These are phyloP conservation scores for Hibiscus trionum DNA, from an alignment of 345 rosid species.

Conservation along the genomic window DNA sequence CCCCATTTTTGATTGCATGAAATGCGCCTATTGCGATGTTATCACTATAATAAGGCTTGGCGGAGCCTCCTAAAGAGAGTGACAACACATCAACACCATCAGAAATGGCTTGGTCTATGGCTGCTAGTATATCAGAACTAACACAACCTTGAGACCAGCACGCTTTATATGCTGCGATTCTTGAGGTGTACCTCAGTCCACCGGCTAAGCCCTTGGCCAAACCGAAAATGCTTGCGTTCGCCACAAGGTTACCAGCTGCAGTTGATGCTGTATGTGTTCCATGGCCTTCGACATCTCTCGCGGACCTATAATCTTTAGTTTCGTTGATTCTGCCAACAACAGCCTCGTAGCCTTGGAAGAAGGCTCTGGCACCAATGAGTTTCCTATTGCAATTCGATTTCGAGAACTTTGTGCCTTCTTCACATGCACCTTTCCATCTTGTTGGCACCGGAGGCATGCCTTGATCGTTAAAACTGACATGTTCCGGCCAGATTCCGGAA, in stretches of 20 bases:
- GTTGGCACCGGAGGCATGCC: slow-evolving; percentile 38
- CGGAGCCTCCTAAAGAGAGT: slow-evolving; percentile 14
- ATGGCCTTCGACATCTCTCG: slow-evolving; percentile 20
- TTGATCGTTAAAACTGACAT: slow-evolving; percentile 36
- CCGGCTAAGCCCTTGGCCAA: slow-evolving; percentile 15
- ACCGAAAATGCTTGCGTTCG: slow-evolving; percentile 16
- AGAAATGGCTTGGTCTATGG: slow-evolving; percentile 28
- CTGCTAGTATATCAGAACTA: slow-evolving; percentile 23
- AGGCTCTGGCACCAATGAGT: slow-evolving; percentile 54
- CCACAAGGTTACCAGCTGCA: slow-evolving; percentile 19
- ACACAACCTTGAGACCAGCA: slow-evolving; percentile 26
- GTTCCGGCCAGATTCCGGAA: slow-evolving; percentile 65
- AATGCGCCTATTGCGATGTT: slow-evolving; percentile 23
- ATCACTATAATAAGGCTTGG: slow-evolving; percentile 12
- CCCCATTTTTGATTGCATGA: slow-evolving; percentile 22
- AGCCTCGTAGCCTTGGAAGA: slow-evolving; percentile 45
- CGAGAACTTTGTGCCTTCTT: slow-evolving; percentile 41
- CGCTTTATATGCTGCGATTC: slow-evolving; percentile 26
- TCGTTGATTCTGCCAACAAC: slow-evolving; percentile 26
- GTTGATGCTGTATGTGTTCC: slow-evolving; percentile 27
- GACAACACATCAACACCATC: slow-evolving; percentile 32
- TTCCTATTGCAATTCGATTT: slow-evolving; percentile 41
- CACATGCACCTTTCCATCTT: slow-evolving; percentile 48
- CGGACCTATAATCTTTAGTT: slow-evolving; percentile 31
- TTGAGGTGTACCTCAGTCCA: slow-evolving; percentile 41